phyloP scores from a whole-genome alignment of 179 eudicot species.

The Sideroxylon spinosum region DNA sequence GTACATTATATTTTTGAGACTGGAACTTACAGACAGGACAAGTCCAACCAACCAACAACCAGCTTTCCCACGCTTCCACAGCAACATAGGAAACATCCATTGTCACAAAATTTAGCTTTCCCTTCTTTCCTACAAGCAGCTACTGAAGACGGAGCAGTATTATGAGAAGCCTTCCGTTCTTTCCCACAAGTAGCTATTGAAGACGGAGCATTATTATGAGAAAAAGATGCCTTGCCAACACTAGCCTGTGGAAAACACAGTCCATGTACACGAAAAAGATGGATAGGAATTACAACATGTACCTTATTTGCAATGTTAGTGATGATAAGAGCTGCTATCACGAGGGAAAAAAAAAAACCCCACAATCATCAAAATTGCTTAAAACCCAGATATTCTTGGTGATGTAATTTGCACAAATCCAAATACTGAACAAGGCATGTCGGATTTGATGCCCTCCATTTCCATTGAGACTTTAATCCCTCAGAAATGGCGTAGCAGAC shows the following conservation, averaged over 20 bases:
- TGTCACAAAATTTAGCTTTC: background rate
- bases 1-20: no score
- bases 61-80: background rate
- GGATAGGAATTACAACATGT: background rate
- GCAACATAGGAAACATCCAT: background rate
- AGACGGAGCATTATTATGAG: background rate
- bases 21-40: background rate
- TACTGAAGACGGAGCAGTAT: background rate
- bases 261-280: background rate
- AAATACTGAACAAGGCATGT: background rate
- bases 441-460: background rate
- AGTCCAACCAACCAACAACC: constrained; percentile 4
- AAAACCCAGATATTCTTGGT: background rate
- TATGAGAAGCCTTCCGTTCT: background rate
- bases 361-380: background rate
- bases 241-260: background rate
- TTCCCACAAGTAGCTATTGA: background rate
- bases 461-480: background rate
- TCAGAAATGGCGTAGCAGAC: background rate
- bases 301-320: constrained; percentile 1
- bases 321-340: constrained; percentile 1
- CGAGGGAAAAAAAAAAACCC: background rate
- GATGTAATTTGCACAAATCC: background rate
- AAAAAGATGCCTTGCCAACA: background rate
- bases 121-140: background rate